Conservation (phyloP, 2,329 filamentous ascomycete species). For the Colletotrichum agaves region DNA sequence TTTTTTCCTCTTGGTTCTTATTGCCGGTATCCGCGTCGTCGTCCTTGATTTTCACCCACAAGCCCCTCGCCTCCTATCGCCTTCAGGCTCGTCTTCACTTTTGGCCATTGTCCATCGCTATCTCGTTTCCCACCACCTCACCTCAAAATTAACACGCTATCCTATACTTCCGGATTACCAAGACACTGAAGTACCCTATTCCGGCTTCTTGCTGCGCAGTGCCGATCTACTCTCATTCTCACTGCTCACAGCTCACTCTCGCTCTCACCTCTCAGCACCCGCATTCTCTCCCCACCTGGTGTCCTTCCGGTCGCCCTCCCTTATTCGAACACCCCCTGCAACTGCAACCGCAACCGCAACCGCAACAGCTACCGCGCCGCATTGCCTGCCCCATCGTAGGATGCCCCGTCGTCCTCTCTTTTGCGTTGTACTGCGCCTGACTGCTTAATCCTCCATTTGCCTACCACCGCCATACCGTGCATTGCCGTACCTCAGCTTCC, state of each 20-base stretch:
- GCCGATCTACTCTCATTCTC: no score
- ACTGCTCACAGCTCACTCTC: background rate
- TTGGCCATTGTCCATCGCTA: background rate
- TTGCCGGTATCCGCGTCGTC: no score
- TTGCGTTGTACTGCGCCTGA: conserved; percentile 26
- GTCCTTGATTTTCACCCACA: no score
- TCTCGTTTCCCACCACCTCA: conserved; percentile 5
- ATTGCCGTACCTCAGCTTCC: conserved; percentile 9
- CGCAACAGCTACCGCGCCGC: background rate
- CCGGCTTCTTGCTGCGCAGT: no score
- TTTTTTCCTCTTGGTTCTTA: no score
- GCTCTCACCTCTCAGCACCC: background rate
- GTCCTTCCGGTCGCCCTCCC: background rate
- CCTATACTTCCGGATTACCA: no score
- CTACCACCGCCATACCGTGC: background rate
- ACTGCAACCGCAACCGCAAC: no score
- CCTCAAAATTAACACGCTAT: background rate
- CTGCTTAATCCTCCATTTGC: conserved; percentile 9
- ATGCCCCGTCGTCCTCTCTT: conserved; percentile 24
- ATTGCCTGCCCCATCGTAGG: conserved; percentile 9
- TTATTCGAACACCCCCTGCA: background rate
- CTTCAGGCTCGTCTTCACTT: background rate
- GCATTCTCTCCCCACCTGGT: background rate
- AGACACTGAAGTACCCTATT: no score
- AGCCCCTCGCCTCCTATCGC: background rate